phyloP scores from a whole-genome alignment of 768 basidiomycete genomes.

The Lactarius psammicola region DNA sequence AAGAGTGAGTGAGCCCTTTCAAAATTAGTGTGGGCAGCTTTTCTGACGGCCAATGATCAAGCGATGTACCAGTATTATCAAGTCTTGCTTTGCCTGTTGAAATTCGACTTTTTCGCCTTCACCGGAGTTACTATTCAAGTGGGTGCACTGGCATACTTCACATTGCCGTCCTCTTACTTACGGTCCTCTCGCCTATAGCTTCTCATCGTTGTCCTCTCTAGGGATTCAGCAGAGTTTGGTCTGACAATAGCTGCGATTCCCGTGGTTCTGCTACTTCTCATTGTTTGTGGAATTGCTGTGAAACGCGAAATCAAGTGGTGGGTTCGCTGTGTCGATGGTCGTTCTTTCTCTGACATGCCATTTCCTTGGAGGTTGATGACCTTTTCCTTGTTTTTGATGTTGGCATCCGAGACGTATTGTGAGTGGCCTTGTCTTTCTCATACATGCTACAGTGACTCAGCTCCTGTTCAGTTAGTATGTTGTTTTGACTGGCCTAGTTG shows the following conservation, averaged over 20 bases:
- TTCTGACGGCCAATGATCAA: constrained; percentile 35
- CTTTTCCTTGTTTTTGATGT: constrained; percentile 69
- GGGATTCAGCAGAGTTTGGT: constrained; percentile 71
- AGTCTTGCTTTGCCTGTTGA: constrained; percentile 82
- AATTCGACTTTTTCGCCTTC: constrained; percentile 89
- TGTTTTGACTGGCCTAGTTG: background rate
- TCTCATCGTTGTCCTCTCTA: constrained; percentile 70
- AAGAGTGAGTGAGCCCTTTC: constrained; percentile 65
- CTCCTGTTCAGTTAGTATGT: constrained; percentile 19
- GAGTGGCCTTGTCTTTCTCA: constrained; percentile 34
- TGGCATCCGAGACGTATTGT: constrained; percentile 77
- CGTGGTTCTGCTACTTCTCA: constrained; percentile 64
- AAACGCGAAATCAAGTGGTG: constrained; percentile 81
- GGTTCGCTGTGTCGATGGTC: constrained; percentile 26
- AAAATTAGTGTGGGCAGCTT: constrained; percentile 1
- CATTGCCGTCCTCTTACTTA: constrained; percentile 4
- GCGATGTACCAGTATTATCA: constrained; percentile 90
- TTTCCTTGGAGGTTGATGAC: constrained; percentile 59
- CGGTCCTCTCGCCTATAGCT: constrained; percentile 47
- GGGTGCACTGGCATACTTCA: constrained; percentile 18
- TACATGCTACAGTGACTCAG: constrained; percentile 2
- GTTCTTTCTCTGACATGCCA: constrained; percentile 12
- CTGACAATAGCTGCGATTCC: constrained; percentile 83
- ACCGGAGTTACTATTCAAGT: constrained; percentile 88
- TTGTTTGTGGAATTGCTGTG: constrained; percentile 65